Base-by-base conservation (phyloP, 192 early-diverging fungal species). In the Podila clonocystis region DNA sequence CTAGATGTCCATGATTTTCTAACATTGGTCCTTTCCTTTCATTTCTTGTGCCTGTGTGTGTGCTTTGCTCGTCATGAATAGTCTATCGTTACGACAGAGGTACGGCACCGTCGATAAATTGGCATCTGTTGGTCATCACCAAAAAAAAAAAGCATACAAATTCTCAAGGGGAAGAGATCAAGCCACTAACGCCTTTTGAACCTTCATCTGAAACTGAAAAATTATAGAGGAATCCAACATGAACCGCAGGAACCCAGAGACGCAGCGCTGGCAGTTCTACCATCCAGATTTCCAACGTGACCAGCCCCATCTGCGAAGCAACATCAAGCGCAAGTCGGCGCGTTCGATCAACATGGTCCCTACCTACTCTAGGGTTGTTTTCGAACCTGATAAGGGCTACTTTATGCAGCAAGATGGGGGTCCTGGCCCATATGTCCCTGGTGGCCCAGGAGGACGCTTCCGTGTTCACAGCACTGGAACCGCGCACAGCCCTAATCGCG, bases 241-340 rank as follows among this genome's bases (percentile, higher is more conserved):
- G 84, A 72, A 80, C 63, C 45, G 77, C 34, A 68, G 67, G 58
- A 80, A 80, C 38, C 77, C 77, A 36, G 89, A 90, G 71, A 87
- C 68, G 45, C 91, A 96, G 84, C 90, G 93, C 9, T 95, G 95
- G 94, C 94, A 97, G 70, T 97, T 97, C 72, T 90, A 91, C 73
- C 95, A 97, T 72, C 94, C 93, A 2, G 86, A 91, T 45, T 97
- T 97, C 67, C 92, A 92, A 74, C 88, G 90, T 74, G 92, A 92
- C 49, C 88, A 88, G 9, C 86, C 87, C 4, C 90, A 90, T 66
- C 87, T 92, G 24, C 84, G 93, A 26, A 90, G 92, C 36, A 86
- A 86, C 29, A 93, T 94, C 70, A 91, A 91, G 73, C 90, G 93
- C 58, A 93, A 93, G 82, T 80, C 77, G 5, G 77, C 77, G 3